These are phyloP conservation scores for Paxillus rubicundulus DNA, from an alignment of 768 basidiomycete species.

Conservation along the genomic window DNA sequence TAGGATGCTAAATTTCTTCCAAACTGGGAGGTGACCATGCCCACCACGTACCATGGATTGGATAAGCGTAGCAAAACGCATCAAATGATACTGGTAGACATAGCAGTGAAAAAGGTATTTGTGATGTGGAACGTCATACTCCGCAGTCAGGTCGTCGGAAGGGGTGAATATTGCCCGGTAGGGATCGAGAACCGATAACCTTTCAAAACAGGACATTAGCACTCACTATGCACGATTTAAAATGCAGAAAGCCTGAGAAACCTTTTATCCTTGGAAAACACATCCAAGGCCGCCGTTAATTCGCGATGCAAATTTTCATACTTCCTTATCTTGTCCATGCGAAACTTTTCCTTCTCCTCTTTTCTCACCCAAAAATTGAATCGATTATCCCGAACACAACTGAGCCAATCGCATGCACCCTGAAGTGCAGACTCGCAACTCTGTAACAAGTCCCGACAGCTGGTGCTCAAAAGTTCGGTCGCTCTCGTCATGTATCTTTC, in stretches of 20 bases:
- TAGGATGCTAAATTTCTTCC: neutral
- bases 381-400: slow-evolving; percentile 33
- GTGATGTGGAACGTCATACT: slow-evolving; percentile 54
- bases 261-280: slow-evolving; percentile 53
- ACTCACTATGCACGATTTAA: neutral
- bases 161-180: slow-evolving; percentile 53
- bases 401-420: slow-evolving; percentile 52
- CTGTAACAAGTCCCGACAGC: slow-evolving; percentile 54
- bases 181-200: slow-evolving; percentile 51
- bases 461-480: slow-evolving; percentile 45
- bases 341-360: slow-evolving; percentile 28
- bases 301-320: slow-evolving; percentile 37
- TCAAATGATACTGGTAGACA: slow-evolving; percentile 60
- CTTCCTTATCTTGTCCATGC: slow-evolving; percentile 36
- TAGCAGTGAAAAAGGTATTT: slow-evolving; percentile 73
- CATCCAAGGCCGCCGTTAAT: slow-evolving; percentile 38
- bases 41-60: slow-evolving; percentile 33
- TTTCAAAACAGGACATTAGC: slow-evolving; percentile 31
- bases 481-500: slow-evolving; percentile 42
- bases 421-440: slow-evolving; percentile 40
- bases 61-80: slow-evolving; percentile 35
- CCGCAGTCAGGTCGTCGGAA: slow-evolving; percentile 22
- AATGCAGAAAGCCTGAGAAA: slow-evolving; percentile 26
- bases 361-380: slow-evolving; percentile 38
- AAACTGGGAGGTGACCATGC: neutral